Evolutionary conservation across 1,284 basidiomycete species (phyloP).

Genomic region (Stygiomarasmius scandens): DNA sequence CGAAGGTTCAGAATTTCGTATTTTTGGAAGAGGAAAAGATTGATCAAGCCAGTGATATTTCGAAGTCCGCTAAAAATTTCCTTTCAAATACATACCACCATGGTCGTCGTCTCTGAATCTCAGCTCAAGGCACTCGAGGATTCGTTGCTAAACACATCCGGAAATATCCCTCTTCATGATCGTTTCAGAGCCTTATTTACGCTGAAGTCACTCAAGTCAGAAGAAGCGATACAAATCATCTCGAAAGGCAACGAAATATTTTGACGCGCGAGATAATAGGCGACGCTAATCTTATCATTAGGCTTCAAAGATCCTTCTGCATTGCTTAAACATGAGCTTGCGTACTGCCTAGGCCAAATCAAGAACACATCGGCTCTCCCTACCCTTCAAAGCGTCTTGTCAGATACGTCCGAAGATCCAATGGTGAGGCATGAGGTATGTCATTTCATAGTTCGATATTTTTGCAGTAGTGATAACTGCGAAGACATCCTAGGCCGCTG

Average conservation of each 20-base stretch:
- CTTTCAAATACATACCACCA: slow-evolving; percentile 1
- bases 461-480: slow-evolving; percentile 11
- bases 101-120: slow-evolving; percentile 30
- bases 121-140: slow-evolving; percentile 64
- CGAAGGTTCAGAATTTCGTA: slow-evolving; percentile 17
- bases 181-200: slow-evolving; percentile 94
- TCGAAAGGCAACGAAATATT: slow-evolving; percentile 65
- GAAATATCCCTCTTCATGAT: slow-evolving; percentile 80
- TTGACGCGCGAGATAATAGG: slow-evolving; percentile 1
- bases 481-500: slow-evolving; percentile 73
- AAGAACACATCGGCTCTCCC: slow-evolving; percentile 77
- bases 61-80: slow-evolving; percentile 2
- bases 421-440: slow-evolving; percentile 97
- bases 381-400: slow-evolving; percentile 77
- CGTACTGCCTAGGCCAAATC: slow-evolving; percentile 96
- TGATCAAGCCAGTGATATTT: neutral
- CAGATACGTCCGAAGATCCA: slow-evolving; percentile 76
- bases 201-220: slow-evolving; percentile 84
- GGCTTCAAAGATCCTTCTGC: slow-evolving; percentile 89
- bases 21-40: neutral
- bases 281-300: slow-evolving; percentile 31
- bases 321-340: slow-evolving; percentile 95
- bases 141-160: slow-evolving; percentile 76
- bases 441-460: slow-evolving; percentile 19
- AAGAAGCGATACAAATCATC: slow-evolving; percentile 84